These are phyloP conservation scores for Amaranthus tricolor DNA, from an alignment of 179 eudicot genomes.

Conservation along the genomic window DNA sequence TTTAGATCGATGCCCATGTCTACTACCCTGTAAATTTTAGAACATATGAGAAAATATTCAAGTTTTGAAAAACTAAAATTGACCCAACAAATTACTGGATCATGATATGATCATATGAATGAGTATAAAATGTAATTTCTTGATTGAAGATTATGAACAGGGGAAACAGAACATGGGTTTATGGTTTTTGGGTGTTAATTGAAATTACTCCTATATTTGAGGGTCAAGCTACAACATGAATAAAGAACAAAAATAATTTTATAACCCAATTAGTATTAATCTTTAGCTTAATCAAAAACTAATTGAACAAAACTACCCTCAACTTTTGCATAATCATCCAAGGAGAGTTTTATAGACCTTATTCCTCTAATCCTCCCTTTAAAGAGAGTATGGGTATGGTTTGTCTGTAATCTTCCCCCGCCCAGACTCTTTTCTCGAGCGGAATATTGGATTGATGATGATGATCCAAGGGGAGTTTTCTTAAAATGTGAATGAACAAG, in stretches of 20 bases:
- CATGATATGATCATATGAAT: not conserved
- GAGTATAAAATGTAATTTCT: not conserved
- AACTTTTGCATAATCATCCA: not conserved
- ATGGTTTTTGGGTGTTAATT: not conserved
- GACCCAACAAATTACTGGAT: not conserved
- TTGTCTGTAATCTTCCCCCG: too few relatives aligned
- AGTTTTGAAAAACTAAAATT: not conserved
- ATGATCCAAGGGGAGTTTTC: too few relatives aligned
- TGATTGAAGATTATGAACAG: not conserved
- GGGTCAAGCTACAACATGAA: not conserved
- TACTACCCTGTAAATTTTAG: conserved; percentile 43
- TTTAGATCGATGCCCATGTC: conserved; percentile 48
- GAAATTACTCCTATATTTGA: not conserved
- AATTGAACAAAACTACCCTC: not conserved
- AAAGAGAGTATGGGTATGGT: too few relatives aligned
- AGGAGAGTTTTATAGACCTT: not conserved
- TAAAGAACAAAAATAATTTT: not conserved
- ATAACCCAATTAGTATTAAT: too few relatives aligned
- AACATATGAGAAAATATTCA: not conserved
- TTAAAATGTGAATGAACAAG: not conserved
- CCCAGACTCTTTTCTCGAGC: too few relatives aligned
- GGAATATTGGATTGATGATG: too few relatives aligned
- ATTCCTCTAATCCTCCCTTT: too few relatives aligned
- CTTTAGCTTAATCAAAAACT: not conserved
- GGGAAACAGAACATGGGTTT: not conserved